Base-by-base conservation (phyloP, 2,329 filamentous ascomycete genomes). In the Clonostachys rhizophaga region DNA sequence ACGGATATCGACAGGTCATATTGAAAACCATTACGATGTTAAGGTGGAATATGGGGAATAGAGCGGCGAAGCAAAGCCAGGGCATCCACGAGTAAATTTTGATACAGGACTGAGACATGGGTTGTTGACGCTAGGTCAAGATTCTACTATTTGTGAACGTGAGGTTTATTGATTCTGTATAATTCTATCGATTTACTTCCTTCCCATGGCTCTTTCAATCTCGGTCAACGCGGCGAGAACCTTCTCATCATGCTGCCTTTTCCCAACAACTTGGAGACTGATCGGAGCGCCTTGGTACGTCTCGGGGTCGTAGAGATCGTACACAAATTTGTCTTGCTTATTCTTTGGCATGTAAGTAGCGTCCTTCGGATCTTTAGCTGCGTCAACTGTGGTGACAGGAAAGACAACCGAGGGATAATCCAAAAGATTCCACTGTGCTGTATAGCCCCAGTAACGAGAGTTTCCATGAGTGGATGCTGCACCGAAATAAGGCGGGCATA, bases 371-470 rank as follows among this genome's bases (percentile, higher is more conserved):
- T 64, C 61, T 40, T 55, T 57, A 9, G 43, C 14, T 0, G 57
- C 54, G 33, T 61, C 55, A 3, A 62, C 61, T 2, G 50, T 58
- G 5, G 60, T 62, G 1, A 77, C 79, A 0, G 84, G 84, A 56
- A 88, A 85, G 0, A 81, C 72, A 3, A 78, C 61, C 10, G 72
- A 75, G 1, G 84, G 81, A 59, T 86, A 86, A 59, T 89, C 83
- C 2, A 88, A 71, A 40, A 87, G 55, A 57, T 88, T 89, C 82
- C 83, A 88, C 50, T 83, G 76, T 1, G 75, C 67, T 0, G 82
- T 86, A 54, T 88, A 89, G 2, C 75, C 75, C 82, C 83, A 88
- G 69, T 58, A 85, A 56, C 61, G 58, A 5, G 59, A 63, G 10
- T 61, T 54, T 5, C 64, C 63, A 52, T 79, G 61, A 51, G 81